These are phyloP conservation scores for Boechera stricta DNA, from an alignment of 345 rosid species.

Conservation along the genomic window DNA sequence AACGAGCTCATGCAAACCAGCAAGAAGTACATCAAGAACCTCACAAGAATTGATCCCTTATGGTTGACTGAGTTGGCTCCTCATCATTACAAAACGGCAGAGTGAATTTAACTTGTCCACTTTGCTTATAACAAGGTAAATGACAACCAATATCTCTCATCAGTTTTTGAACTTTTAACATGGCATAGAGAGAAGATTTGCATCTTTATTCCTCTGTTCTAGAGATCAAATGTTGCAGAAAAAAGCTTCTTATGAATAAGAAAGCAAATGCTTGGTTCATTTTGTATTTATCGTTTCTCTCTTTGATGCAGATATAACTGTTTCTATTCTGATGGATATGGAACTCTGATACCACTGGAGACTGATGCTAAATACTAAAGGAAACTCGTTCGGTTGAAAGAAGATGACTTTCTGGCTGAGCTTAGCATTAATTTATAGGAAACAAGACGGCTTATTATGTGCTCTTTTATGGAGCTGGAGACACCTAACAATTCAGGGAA, in stretches of 20 bases:
- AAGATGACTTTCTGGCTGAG: constrained; percentile 22
- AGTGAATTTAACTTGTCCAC: constrained; percentile 33
- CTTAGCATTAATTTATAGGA: constrained; percentile 4
- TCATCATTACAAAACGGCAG: constrained; percentile 66
- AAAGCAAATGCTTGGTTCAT: background rate
- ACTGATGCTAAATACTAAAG: constrained; percentile 15
- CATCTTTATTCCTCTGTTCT: background rate
- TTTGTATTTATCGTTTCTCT: constrained; percentile 7
- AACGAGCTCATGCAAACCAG: constrained; percentile 83
- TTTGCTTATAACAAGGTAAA: constrained; percentile 33
- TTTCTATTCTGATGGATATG: constrained; percentile 18
- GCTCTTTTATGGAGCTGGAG: constrained; percentile 34
- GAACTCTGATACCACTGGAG: constrained; percentile 10
- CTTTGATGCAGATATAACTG: constrained; percentile 16
- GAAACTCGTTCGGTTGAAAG: constrained; percentile 6
- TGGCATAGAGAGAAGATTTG: constrained; percentile 14
- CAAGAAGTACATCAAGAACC: constrained; percentile 76
- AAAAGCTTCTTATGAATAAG: constrained; percentile 5
- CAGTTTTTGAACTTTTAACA: background rate
- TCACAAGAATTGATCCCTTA: constrained; percentile 73
- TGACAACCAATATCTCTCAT: constrained; percentile 1
- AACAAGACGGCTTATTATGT: constrained; percentile 16
- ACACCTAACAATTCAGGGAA: constrained; percentile 9
- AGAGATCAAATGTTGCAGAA: background rate
- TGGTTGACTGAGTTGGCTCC: constrained; percentile 94